Evolutionary conservation across 1,139 yeast genomes (phyloP), one percentile per base, ranked within the genome.

Genomic region (Zygosaccharomyces pseudobailii): DNA sequence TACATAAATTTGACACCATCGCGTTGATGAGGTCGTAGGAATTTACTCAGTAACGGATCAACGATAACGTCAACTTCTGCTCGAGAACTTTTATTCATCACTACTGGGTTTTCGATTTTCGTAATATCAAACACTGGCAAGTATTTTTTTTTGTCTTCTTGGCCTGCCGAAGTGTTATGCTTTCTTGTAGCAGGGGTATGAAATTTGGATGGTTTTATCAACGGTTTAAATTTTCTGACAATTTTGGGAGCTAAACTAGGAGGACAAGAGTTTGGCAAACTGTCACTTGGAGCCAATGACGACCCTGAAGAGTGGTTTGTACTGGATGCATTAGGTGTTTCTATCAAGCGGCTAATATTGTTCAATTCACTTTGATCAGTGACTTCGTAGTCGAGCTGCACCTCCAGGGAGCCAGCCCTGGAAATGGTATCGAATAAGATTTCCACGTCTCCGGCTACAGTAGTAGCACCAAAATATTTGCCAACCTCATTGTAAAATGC

Each of bases 1-100:
- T 88, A 87, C 57, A 92, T 70, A 59, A 92, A 92, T 44, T 67
- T 66, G 0, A 90, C 86, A 1, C 96, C 98, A 55, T 84, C 92
- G 9, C 78, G 65, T 61, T 92, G 98, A 67, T 92, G 98, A 0
- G 88, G 85, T 30, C 97, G 74, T 21, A 92, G 69, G 9, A 68
- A 64, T 21, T 70, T 66, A 0, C 79, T 71, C 2, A 92, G 59
- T 0, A 70, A 51, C 0, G 95, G 92, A 58, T 89, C 97, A 6
- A 89, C 76, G 0, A 79, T 77, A 0, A 88, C 89, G 47, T 80
- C 85, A 1, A 74, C 71, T n/a, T 64, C 66, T 2, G 57, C 55
- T n/a, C 52, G 55, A 2, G 44, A 33, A 1, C 68, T 62, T 32
- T 71, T 70, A 17, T 76, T 73, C 73, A 82, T 66, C 0, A 79